Base-by-base conservation (phyloP, 1,139 yeast species). In the Candida mesenterica region DNA sequence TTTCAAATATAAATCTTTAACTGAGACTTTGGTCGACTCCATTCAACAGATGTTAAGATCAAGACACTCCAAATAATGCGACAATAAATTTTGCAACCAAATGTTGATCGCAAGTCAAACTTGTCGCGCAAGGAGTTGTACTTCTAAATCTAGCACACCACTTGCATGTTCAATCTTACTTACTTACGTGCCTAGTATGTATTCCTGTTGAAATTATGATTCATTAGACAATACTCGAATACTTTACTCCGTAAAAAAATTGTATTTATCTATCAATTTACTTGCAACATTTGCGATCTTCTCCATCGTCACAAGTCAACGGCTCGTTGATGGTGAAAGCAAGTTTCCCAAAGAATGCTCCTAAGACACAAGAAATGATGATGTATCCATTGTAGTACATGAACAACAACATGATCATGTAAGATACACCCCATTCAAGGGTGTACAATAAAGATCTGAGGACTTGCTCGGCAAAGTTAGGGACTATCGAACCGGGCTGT, bases 371-470 rank as follows among this genome's bases (percentile, higher is more conserved):
- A 15, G 79, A 71, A 39, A 81, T 76, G 38, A 79, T 75, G 24
- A 81, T 66, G 53, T 79, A 82, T 14, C 88, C 88, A 48, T 81
- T 81, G 61, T 77, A 81, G 62, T 79, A 79, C 88, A 81, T 82
- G 62, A 80, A 80, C 47, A 82, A 61, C 61, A 82, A 67, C 85
- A 81, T 82, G 47, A 81, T 72, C 37, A 81, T 57, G 52, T 80
- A 81, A 4, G 81, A 75, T 14, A 75, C 68, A 2, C 82, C 82
- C 75, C 82, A 77, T 52, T 79, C 80, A 19, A 77, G 46, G 2
- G 78, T 68, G 53, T 72, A 81, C 29, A 80, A 52, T 2, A 62
- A 34, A 0, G 75, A 60, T 37, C 82, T 66, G 8, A 75, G 47
- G 5, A 74, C 19, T 48, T 80, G 87, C 45, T 78, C 79, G 8